phyloP scores from a whole-genome alignment of 305 asterid genomes.

The Plantago coronopus region DNA sequence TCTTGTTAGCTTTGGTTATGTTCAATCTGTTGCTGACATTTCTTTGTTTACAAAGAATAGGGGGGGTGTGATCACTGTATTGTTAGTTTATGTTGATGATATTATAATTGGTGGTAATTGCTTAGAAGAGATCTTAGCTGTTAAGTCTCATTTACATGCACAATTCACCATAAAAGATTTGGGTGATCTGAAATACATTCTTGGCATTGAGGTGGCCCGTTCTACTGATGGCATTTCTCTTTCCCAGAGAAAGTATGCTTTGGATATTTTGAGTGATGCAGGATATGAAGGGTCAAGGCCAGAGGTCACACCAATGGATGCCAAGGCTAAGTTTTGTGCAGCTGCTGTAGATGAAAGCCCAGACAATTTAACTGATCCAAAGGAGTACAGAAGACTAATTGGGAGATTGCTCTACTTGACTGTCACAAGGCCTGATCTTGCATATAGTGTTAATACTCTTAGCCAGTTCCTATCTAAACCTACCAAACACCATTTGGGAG shows the following conservation, averaged over 20 bases:
- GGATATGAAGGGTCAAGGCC: not conserved
- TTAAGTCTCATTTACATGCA: not conserved
- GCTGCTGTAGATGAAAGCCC: not conserved
- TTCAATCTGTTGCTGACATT: not conserved
- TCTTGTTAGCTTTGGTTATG: not conserved
- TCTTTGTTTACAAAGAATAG: not conserved
- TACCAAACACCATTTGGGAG: no score
- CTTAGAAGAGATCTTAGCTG: not conserved
- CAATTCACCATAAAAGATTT: not conserved
- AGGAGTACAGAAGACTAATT: not conserved
- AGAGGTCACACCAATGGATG: not conserved
- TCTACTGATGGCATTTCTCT: not conserved
- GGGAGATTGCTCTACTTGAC: not conserved
- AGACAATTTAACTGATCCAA: not conserved
- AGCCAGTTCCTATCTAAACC: no score
- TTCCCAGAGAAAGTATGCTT: not conserved
- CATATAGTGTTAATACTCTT: not conserved
- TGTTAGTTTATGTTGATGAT: not conserved
- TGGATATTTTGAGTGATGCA: not conserved
- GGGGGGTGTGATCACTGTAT: not conserved
- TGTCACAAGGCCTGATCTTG: not conserved
- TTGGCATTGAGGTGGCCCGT: not conserved
- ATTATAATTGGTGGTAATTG: not conserved
- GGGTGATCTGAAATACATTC: not conserved
- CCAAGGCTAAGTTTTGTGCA: not conserved